Conservation (phyloP, 2,329 filamentous ascomycete species). For the Sporothrix variecibatus region DNA sequence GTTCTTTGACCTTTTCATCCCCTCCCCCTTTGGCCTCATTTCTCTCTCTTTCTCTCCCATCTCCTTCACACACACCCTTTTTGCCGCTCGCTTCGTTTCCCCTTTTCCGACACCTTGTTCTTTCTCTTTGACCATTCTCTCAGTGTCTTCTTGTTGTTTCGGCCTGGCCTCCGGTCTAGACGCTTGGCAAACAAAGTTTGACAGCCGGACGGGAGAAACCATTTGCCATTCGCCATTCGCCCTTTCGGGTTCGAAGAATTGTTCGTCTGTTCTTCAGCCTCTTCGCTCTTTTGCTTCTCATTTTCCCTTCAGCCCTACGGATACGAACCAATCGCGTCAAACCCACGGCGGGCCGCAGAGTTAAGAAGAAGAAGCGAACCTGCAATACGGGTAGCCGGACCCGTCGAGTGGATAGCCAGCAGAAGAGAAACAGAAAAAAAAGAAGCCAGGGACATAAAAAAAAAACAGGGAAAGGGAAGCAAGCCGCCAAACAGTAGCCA, state of each 20-base stretch:
- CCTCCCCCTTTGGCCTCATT: not conserved
- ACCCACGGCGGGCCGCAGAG: constrained; percentile 11
- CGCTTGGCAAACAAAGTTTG: not conserved
- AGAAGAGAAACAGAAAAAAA: not conserved
- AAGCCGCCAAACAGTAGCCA: not conserved
- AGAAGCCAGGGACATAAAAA: not conserved
- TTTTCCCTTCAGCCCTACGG: not conserved
- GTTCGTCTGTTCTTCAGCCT: not conserved
- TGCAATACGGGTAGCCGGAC: not conserved
- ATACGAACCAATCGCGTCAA: constrained; percentile 7
- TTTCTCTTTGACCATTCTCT: not conserved
- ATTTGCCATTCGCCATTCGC: not conserved
- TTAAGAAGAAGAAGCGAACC: not conserved
- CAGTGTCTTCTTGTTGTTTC: not conserved
- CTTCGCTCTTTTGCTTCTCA: not conserved
- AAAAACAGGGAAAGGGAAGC: not conserved
- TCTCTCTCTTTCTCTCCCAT: constrained; percentile 1
- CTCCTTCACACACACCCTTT: not conserved
- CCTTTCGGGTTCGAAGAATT: not conserved
- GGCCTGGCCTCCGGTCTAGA: not conserved
- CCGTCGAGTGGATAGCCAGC: not conserved
- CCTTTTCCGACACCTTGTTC: not conserved
- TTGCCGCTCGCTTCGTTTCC: not conserved
- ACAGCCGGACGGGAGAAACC: not conserved
- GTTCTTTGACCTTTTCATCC: not conserved